Evolutionary conservation across 2,329 filamentous ascomycete species (phyloP).

Genomic region (Chaetomiaceae sp.): DNA sequence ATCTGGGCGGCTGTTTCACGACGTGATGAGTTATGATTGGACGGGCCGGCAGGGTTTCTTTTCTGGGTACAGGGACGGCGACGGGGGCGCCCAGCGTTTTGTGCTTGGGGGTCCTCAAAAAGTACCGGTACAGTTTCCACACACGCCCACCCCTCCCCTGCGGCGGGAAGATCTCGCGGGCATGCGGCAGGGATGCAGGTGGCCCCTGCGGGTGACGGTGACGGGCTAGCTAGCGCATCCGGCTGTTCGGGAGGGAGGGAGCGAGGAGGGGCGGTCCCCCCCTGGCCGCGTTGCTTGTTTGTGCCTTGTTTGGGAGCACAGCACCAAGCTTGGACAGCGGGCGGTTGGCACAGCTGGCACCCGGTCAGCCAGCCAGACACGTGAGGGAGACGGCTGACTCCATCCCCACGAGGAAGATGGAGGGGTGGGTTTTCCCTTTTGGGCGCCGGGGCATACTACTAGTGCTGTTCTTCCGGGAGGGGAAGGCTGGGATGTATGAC

Average conservation of each 20-base stretch:
- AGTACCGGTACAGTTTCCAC: background rate
- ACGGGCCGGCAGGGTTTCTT: conserved; percentile 21
- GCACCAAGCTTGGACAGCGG: background rate
- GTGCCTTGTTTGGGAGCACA: conserved; percentile 6
- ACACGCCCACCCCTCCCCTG: too few species aligned
- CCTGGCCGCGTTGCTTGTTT: background rate
- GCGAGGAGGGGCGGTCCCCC: background rate
- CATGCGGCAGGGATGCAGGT: background rate
- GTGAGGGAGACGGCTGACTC: background rate
- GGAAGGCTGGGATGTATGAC: conserved; percentile 7
- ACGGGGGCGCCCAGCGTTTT: background rate
- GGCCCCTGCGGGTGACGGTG: background rate
- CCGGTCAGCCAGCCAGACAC: background rate
- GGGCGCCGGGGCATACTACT: background rate
- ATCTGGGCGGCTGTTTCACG: conserved; percentile 38
- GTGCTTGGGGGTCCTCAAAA: background rate
- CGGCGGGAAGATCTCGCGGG: background rate
- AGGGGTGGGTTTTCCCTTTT: background rate
- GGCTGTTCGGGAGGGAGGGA: conserved; percentile 2
- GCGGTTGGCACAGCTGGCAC: too few species aligned
- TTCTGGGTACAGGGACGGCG: background rate
- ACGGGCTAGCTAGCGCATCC: background rate
- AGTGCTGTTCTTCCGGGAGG: background rate
- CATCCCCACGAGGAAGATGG: background rate
- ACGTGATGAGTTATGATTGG: conserved; percentile 54